These are phyloP conservation scores for Xylariaceae sp. DNA, from an alignment of 2,329 filamentous ascomycete genomes.

Conservation along the genomic window DNA sequence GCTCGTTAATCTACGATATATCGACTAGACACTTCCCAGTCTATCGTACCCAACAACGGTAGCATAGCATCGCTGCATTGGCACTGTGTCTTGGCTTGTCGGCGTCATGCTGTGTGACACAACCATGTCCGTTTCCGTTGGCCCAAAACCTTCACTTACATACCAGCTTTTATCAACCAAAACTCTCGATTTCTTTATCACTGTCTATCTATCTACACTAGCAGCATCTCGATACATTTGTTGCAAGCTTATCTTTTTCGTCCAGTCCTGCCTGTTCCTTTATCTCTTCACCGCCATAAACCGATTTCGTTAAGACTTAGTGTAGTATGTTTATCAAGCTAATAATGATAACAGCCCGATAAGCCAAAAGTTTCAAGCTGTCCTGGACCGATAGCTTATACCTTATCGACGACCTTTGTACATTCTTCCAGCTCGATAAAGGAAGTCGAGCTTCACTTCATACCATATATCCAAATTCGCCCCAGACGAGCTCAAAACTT, in stretches of 20 bases:
- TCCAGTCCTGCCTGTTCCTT: slow-evolving; percentile 12
- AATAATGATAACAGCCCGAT: slow-evolving; percentile 26
- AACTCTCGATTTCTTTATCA: slow-evolving; percentile 6
- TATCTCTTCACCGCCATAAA: slow-evolving; percentile 31
- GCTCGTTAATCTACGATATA: no score
- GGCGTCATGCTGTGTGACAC: slow-evolving; percentile 6
- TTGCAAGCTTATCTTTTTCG: slow-evolving; percentile 25
- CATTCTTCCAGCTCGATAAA: no score
- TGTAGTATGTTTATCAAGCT: slow-evolving; percentile 13
- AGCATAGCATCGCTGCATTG: no score
- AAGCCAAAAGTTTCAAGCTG: slow-evolving; percentile 8
- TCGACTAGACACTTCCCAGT: no score
- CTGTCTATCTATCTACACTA: no score
- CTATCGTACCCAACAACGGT: no score
- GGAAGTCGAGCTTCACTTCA: not conserved
- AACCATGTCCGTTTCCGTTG: slow-evolving; percentile 28
- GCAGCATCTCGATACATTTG: no score
- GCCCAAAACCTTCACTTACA: slow-evolving; percentile 1
- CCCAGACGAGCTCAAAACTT: not conserved
- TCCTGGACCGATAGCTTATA: not conserved
- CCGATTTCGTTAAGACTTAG: slow-evolving; percentile 3
- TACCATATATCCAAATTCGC: not conserved
- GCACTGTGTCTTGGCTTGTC: not conserved
- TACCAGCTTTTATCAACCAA: slow-evolving; percentile 11
- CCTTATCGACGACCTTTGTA: no score